Conservation (phyloP, 1,139 yeast genomes). For the Debaryomycetaceae sp. region DNA sequence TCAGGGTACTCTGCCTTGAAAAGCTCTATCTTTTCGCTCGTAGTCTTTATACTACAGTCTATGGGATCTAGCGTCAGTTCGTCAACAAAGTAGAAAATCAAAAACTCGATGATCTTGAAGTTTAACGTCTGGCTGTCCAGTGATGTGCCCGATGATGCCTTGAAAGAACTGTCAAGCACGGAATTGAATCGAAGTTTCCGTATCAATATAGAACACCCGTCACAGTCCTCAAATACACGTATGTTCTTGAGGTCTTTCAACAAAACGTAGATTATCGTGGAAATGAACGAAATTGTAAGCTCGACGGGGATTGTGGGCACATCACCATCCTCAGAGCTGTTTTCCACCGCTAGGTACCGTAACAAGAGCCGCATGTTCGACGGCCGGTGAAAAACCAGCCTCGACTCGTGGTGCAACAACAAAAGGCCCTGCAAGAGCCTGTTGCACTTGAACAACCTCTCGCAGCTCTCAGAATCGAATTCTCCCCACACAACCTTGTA, state of each 20-base stretch:
- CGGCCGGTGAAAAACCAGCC: slow-evolving; percentile 40
- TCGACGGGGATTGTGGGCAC: slow-evolving; percentile 9
- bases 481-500: slow-evolving; percentile 17
- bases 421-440: slow-evolving; percentile 60
- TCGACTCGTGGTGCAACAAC: slow-evolving; percentile 56
- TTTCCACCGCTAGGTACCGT: slow-evolving; percentile 14
- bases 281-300: slow-evolving; percentile 44
- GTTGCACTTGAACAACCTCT: slow-evolving; percentile 25
- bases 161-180: slow-evolving; percentile 6
- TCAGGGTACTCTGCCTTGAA: slow-evolving; percentile 47
- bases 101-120: slow-evolving; percentile 66
- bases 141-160: background rate
- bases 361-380: slow-evolving; percentile 32
- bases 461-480: slow-evolving; percentile 5
- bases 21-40: slow-evolving; percentile 53
- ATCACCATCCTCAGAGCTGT: background rate
- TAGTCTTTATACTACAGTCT: slow-evolving; percentile 21
- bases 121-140: slow-evolving; percentile 40
- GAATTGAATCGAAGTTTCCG: slow-evolving; percentile 26
- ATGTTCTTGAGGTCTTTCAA: slow-evolving; percentile 57
- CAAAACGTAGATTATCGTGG: slow-evolving; percentile 58
- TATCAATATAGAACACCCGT: slow-evolving; percentile 59
- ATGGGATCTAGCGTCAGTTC: slow-evolving; percentile 37
- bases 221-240: slow-evolving; percentile 55
- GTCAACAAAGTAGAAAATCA: slow-evolving; percentile 70